Conservation (phyloP, 768 basidiomycete species). For the Agrocybe praecox region DNA sequence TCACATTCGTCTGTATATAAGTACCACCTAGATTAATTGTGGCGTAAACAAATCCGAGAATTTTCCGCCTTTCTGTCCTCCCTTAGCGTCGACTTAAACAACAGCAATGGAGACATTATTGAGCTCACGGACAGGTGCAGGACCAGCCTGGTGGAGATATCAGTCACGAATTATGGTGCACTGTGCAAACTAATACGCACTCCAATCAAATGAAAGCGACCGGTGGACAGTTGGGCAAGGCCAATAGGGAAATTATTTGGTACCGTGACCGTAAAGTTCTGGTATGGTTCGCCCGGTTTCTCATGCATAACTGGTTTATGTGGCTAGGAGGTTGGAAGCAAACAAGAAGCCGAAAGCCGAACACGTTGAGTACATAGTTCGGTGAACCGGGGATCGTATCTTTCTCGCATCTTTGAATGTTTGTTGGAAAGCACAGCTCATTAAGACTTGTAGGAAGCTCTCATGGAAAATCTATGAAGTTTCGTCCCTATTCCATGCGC, state of each 20-base stretch:
- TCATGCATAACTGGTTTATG: conserved; percentile 19
- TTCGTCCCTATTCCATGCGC: not conserved
- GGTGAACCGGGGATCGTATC: not conserved
- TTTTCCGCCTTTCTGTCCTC: not conserved
- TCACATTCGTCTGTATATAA: too few species aligned
- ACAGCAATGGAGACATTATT: conserved; percentile 23
- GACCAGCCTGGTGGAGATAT: conserved; percentile 26
- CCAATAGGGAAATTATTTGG: conserved; percentile 24
- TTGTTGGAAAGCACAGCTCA: not conserved
- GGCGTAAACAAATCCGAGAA: too few species aligned
- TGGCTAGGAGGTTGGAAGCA: not conserved
- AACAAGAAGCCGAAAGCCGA: not conserved
- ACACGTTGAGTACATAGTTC: not conserved
- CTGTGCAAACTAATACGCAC: conserved; percentile 23
- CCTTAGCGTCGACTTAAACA: not conserved
- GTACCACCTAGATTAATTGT: too few species aligned
- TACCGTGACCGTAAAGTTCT: conserved; percentile 46
- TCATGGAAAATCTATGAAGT: not conserved
- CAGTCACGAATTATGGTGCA: not conserved
- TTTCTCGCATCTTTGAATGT: not conserved
- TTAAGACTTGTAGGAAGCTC: too few species aligned
- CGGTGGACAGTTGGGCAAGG: conserved; percentile 26
- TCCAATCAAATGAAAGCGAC: conserved; percentile 34
- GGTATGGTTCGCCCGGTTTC: conserved; percentile 34
- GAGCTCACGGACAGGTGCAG: conserved; percentile 25